phyloP scores from a whole-genome alignment of 306 rosid genomes.

The Quercus agrifolia region DNA sequence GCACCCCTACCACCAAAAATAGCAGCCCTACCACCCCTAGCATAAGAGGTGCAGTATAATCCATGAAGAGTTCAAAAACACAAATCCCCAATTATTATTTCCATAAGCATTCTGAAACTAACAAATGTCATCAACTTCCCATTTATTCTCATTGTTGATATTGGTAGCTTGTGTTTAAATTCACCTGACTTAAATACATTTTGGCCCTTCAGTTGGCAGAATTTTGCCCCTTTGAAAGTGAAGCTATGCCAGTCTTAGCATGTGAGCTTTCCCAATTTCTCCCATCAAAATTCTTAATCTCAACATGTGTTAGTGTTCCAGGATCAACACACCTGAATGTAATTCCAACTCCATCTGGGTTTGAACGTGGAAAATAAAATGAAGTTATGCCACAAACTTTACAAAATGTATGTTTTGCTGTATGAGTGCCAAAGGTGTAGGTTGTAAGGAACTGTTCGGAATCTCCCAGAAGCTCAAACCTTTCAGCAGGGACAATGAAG shows the following conservation, averaged over 20 bases:
- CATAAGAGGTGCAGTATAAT: too few relatives aligned
- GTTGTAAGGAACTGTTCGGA: conserved; percentile 62
- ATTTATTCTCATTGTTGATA: neutral
- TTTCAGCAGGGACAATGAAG: conserved; percentile 57
- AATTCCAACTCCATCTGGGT: conserved; percentile 82
- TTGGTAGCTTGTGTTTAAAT: neutral
- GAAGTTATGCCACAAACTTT: conserved; percentile 88
- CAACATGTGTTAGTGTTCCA: conserved; percentile 60
- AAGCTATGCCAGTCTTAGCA: conserved; percentile 32
- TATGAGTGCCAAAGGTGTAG: conserved; percentile 73
- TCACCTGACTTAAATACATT: neutral
- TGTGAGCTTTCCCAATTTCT: conserved; percentile 57
- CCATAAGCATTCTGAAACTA: neutral
- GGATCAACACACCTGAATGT: conserved; percentile 75
- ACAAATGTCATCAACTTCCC: neutral
- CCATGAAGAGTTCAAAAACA: neutral
- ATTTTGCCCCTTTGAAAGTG: conserved; percentile 44
- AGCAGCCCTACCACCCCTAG: too few relatives aligned
- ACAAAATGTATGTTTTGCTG: conserved; percentile 83
- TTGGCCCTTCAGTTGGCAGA: neutral
- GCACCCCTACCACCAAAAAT: too few relatives aligned
- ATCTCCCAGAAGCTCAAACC: conserved; percentile 62
- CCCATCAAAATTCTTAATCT: conserved; percentile 61
- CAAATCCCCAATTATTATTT: neutral
- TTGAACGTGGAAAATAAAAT: conserved; percentile 75